Conservation (phyloP, 2,329 filamentous ascomycete species). For the Coleophoma crateriformis region DNA sequence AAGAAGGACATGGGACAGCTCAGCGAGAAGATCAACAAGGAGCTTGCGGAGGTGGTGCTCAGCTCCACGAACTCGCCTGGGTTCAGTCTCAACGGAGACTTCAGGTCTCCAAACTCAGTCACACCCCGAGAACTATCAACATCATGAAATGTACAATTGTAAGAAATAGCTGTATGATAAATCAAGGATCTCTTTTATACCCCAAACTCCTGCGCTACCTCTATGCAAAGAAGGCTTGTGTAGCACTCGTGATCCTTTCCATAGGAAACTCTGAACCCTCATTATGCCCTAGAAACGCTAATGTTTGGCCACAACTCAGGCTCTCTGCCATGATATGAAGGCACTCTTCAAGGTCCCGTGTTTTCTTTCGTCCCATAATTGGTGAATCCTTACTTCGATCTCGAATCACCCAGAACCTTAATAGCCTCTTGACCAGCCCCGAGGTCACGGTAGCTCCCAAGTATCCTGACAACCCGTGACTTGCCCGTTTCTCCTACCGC, state of each 20-base stretch:
- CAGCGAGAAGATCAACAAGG: slow-evolving; percentile 61
- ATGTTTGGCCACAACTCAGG: too few relatives aligned
- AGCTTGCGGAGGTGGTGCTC: slow-evolving; percentile 71
- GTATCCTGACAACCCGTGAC: slow-evolving; percentile 44
- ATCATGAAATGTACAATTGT: slow-evolving; percentile 27
- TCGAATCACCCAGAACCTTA: slow-evolving; percentile 34
- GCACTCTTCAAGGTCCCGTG: too few relatives aligned
- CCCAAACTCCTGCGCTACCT: slow-evolving; percentile 41
- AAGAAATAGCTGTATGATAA: slow-evolving; percentile 34
- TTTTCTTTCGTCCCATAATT: too few relatives aligned
- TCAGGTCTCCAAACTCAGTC: slow-evolving; percentile 58
- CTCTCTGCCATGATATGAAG: too few relatives aligned
- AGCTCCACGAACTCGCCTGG: slow-evolving; percentile 85
- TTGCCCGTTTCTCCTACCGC: slow-evolving; percentile 30
- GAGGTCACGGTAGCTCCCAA: slow-evolving; percentile 56
- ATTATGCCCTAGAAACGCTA: too few relatives aligned
- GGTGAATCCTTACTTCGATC: slow-evolving; percentile 9
- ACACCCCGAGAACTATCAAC: slow-evolving; percentile 45
- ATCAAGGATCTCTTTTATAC: slow-evolving; percentile 21
- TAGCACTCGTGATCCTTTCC: too few relatives aligned
- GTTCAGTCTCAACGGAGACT: slow-evolving; percentile 78
- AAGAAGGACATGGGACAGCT: slow-evolving; percentile 70
- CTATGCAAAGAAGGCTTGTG: slow-evolving; percentile 17
- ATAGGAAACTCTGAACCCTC: too few relatives aligned
- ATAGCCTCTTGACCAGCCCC: slow-evolving; percentile 54